A percentile compares a stretch with the other conserved stretches of the same genome.
Conservation (phyloP, 768 basidiomycete genomes). For the Termitomyces sp. region DNA sequence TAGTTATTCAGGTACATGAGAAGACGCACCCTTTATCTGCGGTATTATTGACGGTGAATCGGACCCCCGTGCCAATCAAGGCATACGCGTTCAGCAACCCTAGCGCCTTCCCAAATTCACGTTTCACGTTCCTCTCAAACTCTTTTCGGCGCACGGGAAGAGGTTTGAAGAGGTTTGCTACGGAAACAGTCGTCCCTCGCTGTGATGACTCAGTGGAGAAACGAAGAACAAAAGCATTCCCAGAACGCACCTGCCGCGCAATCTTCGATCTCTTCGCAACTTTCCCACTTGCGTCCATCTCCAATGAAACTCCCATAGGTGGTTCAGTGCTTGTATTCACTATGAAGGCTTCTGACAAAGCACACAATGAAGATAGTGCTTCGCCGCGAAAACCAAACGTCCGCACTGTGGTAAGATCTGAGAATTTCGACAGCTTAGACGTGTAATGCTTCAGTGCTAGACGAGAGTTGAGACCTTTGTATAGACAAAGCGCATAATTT, state of each 20-base stretch:
- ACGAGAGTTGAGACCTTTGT: background rate
- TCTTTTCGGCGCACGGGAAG: conserved; percentile 93
- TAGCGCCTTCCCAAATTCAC: conserved; percentile 88
- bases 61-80: conserved; percentile 64
- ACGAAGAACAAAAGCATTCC: background rate
- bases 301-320: conserved; percentile 78
- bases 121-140: conserved; percentile 81
- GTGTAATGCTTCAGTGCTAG: conserved; percentile 90
- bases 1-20: background rate
- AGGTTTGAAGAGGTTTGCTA: conserved; percentile 71
- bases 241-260: conserved; percentile 66
- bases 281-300: conserved; percentile 64
- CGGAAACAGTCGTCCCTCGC: conserved; percentile 82
- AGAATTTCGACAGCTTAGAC: conserved; percentile 79
- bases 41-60: conserved; percentile 71
- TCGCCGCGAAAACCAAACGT: conserved; percentile 98
- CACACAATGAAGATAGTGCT: conserved; percentile 91
- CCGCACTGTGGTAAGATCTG: conserved; percentile 64
- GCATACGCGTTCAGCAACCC: conserved; percentile 84
- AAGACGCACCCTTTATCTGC: conserved; percentile 62
- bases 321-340: conserved; percentile 75
- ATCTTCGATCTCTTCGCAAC: conserved; percentile 53
- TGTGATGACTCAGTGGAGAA: conserved; percentile 25
- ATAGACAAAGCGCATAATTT: background rate
- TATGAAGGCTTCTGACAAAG: conserved; percentile 64